phyloP scores from a whole-genome alignment of 768 basidiomycete genomes.

The Tephrocybe sp. region DNA sequence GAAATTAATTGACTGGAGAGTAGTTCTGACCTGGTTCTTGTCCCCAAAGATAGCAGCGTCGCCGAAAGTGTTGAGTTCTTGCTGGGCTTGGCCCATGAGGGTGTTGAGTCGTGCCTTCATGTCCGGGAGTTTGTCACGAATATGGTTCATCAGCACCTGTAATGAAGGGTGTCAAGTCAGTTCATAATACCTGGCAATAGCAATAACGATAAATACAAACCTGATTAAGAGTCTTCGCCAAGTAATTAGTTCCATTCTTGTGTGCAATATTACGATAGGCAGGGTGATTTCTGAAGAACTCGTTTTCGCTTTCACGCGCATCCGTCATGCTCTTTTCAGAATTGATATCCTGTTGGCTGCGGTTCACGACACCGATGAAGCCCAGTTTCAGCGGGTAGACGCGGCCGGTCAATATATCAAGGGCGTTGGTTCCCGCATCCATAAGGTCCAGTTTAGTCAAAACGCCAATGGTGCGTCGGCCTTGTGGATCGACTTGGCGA shows the following conservation, averaged over 20 bases:
- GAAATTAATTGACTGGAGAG: background rate
- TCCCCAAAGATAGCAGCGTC: constrained; percentile 91
- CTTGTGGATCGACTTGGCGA: constrained; percentile 92
- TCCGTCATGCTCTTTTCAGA: constrained; percentile 81
- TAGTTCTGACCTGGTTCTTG: constrained; percentile 65
- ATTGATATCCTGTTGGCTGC: constrained; percentile 97
- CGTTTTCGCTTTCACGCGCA: constrained; percentile 79
- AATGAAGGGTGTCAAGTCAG: background rate
- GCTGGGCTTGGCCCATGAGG: constrained; percentile 97
- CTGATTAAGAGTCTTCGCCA: constrained; percentile 92
- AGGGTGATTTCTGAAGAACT: constrained; percentile 88
- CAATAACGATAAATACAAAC: constrained; percentile 42
- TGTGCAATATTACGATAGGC: constrained; percentile 96
- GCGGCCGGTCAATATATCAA: constrained; percentile 93
- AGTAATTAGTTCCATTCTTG: constrained; percentile 94
- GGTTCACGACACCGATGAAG: constrained; percentile 97
- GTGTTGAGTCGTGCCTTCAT: constrained; percentile 99
- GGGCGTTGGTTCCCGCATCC: constrained; percentile 98
- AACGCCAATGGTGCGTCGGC: constrained; percentile 93
- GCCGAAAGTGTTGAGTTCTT: constrained; percentile 95
- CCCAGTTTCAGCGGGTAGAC: constrained; percentile 98
- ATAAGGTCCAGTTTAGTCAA: constrained; percentile 97
- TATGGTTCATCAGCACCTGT: constrained; percentile 93
- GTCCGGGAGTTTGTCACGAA: constrained; percentile 97
- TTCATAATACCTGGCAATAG: background rate